Base-by-base conservation (phyloP, 768 basidiomycete genomes). In the Mycena indigotica region DNA sequence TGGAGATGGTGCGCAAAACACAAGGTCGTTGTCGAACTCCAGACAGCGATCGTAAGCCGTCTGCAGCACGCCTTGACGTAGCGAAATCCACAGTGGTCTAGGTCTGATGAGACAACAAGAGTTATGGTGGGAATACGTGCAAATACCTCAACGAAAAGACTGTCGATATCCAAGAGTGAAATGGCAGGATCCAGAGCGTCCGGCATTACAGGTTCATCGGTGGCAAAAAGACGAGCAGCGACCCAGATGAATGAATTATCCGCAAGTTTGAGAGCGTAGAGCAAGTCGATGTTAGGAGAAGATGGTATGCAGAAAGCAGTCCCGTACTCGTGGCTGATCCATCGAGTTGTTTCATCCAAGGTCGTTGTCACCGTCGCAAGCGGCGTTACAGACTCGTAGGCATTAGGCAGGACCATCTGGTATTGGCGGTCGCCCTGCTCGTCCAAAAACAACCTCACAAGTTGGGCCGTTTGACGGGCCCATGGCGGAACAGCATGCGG, bases 381-480 rank as follows among this genome's bases (percentile, higher is more conserved):
- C 23, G 41, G 41, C 8, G 24, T n/a, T 6, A 44, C 15, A 10
- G 55, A 50, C 39, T 56, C 41, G 41, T 16, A 44, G 41, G 15
- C 41, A 44, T 44, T 5, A 15, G 13, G n/a, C 8, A 19, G 8
- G 12, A 44, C 41, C n/a, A 21, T 21, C 55, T 17, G 21, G 15
- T 28, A 26, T 35, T 10, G 39, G 16, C 21, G 8, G 15, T 44
- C 41, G 19, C 44, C 49, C 26, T 12, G 25, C 5, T 44, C 41
- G 32, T 8, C 10, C 24, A 48, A 39, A 25, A 29, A 28, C 28
- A 56, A 51, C 10, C 29, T 26, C 3, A 49, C 55, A 2, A 56
- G 44, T n/a, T 55, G 24, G 45, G 54, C 54, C 2, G 45, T 21
- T 28, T 55, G 54, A 5, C 41, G 32, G 6, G 55, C 55, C 55